A percentile compares a stretch with the other conserved stretches of the same genome.
Conservation (phyloP, 495 filamentous ascomycete species). For the Bathelium albidoporum region DNA sequence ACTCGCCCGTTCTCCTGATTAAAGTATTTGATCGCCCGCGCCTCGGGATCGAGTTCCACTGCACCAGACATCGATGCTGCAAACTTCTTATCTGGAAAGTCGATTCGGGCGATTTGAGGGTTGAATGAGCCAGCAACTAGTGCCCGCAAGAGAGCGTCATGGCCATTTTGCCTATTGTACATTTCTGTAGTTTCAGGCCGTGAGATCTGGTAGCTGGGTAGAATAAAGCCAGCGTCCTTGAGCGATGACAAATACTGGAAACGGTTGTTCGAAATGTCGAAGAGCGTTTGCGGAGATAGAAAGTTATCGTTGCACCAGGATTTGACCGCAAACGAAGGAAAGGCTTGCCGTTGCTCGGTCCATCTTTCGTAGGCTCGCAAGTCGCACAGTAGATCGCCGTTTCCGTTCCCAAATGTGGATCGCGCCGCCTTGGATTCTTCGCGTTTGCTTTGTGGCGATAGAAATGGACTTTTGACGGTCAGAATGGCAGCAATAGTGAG, state of each 20-base stretch:
- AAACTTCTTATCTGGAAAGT: constrained; percentile 91
- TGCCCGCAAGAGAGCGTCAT: constrained; percentile 60
- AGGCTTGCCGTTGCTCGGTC: constrained; percentile 48
- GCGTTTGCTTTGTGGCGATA: constrained; percentile 68
- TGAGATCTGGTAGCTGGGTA: constrained; percentile 35
- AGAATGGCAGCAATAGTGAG: constrained; percentile 86
- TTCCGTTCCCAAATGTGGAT: constrained; percentile 57
- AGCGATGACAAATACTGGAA: constrained; percentile 78
- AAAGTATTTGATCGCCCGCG: constrained; percentile 82
- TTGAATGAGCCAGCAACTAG: constrained; percentile 85
- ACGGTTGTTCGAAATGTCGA: constrained; percentile 77
- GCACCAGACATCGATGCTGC: constrained; percentile 72
- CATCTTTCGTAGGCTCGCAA: constrained; percentile 75
- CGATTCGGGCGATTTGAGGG: constrained; percentile 82
- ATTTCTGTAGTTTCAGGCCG: constrained; percentile 9
- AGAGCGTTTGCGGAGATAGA: constrained; percentile 70
- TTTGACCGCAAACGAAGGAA: constrained; percentile 53
- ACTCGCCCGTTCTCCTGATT: constrained; percentile 76
- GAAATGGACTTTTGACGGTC: constrained; percentile 73
- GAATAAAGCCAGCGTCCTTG: constrained; percentile 73
- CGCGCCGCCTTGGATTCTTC: constrained; percentile 73
- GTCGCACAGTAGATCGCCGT: constrained; percentile 84
- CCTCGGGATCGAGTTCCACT: constrained; percentile 86
- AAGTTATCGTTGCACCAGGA: constrained; percentile 81
- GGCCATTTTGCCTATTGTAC: constrained; percentile 39